Conservation (phyloP, 2,329 filamentous ascomycete genomes). For the Teratosphaeria destructans region DNA sequence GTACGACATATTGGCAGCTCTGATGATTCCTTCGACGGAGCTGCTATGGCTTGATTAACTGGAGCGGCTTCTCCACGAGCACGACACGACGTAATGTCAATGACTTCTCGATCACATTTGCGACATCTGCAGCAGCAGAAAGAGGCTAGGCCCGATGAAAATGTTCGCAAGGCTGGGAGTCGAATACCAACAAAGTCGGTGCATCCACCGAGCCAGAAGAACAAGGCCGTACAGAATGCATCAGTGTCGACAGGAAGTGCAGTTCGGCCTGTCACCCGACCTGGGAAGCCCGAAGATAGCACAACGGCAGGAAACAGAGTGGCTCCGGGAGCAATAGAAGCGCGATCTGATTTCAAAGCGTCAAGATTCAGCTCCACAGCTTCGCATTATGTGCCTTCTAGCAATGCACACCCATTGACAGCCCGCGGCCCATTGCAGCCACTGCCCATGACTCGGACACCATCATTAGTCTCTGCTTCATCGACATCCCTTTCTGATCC, state of each 20-base stretch:
- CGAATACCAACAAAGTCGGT: constrained; percentile 14
- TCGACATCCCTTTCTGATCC: constrained; percentile 38
- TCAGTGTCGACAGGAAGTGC: constrained; percentile 17
- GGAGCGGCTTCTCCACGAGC: neutral
- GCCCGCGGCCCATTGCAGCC: constrained; percentile 4
- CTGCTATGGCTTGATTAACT: neutral
- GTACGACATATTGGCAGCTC: constrained; percentile 3
- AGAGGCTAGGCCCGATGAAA: neutral
- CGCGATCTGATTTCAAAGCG: neutral
- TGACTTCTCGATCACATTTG: constrained; percentile 7
- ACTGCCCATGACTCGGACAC: constrained; percentile 28
- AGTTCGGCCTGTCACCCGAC: constrained; percentile 9
- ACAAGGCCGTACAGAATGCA: constrained; percentile 14
- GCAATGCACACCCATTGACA: neutral
- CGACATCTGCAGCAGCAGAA: constrained; percentile 1
- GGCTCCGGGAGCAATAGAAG: neutral
- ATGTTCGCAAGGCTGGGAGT: constrained; percentile 7
- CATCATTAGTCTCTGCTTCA: constrained; percentile 40
- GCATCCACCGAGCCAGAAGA: constrained; percentile 4
- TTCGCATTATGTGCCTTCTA: neutral
- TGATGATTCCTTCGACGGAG: constrained; percentile 4
- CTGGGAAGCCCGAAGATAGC: constrained; percentile 6
- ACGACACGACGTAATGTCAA: constrained; percentile 9
- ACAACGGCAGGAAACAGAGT: neutral
- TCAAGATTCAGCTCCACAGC: neutral